These are phyloP conservation scores for Sclerotinia glacialis DNA, from an alignment of 2,329 filamentous ascomycete genomes.

Conservation along the genomic window DNA sequence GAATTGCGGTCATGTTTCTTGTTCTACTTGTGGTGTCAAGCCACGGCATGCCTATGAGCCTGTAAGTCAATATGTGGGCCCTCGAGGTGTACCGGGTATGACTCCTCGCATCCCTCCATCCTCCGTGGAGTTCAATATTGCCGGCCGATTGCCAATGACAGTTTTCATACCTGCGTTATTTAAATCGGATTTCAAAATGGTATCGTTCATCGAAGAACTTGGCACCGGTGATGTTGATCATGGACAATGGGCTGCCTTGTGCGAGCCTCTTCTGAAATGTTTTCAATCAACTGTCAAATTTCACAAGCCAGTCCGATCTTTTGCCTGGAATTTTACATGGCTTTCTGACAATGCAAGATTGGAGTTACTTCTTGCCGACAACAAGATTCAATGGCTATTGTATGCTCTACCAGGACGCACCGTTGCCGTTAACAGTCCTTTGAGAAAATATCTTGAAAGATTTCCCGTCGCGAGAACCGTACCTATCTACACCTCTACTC, in stretches of 20 bases:
- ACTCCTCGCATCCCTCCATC: slow-evolving; percentile 45
- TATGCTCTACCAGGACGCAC: slow-evolving; percentile 41
- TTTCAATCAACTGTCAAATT: slow-evolving; percentile 42
- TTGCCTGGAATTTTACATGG: slow-evolving; percentile 42
- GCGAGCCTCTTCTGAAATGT: slow-evolving; percentile 38
- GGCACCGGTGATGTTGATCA: slow-evolving; percentile 33
- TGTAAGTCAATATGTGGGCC: slow-evolving; percentile 42
- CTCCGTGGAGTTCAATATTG: background rate
- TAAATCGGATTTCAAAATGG: slow-evolving; percentile 28
- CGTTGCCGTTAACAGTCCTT: slow-evolving; percentile 37
- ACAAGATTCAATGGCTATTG: slow-evolving; percentile 46
- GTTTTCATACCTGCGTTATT: slow-evolving; percentile 10
- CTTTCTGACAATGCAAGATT: slow-evolving; percentile 40
- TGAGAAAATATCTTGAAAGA: slow-evolving; percentile 43
- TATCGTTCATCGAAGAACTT: slow-evolving; percentile 40
- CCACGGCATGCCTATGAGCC: slow-evolving; percentile 43
- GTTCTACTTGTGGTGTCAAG: slow-evolving; percentile 52
- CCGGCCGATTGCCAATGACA: background rate
- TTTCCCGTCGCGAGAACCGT: slow-evolving; percentile 50
- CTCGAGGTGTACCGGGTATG: slow-evolving; percentile 45
- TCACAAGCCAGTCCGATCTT: background rate
- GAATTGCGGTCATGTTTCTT: slow-evolving; percentile 54
- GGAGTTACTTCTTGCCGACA: slow-evolving; percentile 41
- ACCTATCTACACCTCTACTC: slow-evolving; percentile 29
- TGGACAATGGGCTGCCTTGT: slow-evolving; percentile 39